These are phyloP conservation scores for Pistacia integerrima DNA, from an alignment of 345 rosid genomes.

Conservation along the genomic window DNA sequence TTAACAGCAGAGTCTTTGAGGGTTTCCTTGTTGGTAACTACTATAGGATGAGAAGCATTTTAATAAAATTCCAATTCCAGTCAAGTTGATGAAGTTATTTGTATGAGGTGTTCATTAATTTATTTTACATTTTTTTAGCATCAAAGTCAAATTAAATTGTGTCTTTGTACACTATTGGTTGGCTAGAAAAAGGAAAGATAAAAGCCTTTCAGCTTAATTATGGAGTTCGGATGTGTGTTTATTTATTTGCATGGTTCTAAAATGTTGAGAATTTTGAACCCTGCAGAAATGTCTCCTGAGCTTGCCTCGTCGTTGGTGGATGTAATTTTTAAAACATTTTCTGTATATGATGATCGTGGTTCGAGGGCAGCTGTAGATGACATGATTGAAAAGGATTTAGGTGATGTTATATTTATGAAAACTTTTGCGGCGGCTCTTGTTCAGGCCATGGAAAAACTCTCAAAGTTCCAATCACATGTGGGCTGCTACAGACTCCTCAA, in stretches of 20 bases:
- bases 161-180: not conserved
- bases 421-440: constrained; percentile 81
- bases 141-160: not conserved
- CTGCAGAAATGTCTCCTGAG: constrained; percentile 78
- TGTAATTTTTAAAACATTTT: constrained; percentile 64
- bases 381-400: constrained; percentile 56
- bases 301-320: constrained; percentile 61
- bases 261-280: constrained; percentile 10
- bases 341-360: constrained; percentile 70
- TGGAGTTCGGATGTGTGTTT: not conserved
- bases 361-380: constrained; percentile 88
- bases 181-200: not conserved
- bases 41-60: not conserved
- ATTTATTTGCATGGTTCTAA: not conserved
- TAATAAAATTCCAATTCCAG: not conserved
- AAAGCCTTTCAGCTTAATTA: not conserved
- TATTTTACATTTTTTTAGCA: too few species aligned
- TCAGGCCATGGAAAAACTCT: constrained; percentile 82
- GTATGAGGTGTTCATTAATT: not conserved
- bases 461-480: constrained; percentile 52
- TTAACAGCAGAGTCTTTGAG: not conserved
- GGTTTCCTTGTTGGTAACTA: not conserved
- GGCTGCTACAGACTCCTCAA: constrained; percentile 74
- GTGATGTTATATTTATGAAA: constrained; percentile 72
- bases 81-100: not conserved